Percentiles rank a stretch among this genome's conserved stretches.
Evolutionary conservation across 805 yeast genomes (phyloP).

Genomic region (Candida xyloterini): DNA sequence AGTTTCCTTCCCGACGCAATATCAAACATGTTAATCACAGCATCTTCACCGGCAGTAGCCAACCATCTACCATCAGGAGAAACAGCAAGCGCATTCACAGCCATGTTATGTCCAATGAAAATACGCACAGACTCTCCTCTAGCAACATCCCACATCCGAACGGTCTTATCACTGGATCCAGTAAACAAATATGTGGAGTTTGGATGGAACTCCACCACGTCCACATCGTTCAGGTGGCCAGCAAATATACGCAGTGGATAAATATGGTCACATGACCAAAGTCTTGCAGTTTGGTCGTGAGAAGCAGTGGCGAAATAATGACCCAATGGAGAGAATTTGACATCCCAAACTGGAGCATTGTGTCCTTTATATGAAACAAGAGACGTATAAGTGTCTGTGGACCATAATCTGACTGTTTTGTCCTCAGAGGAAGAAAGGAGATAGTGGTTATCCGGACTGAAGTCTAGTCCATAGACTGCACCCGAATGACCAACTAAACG

Average conservation of each 20-base stretch:
- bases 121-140: slow-evolving; percentile 87
- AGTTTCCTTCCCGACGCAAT: slow-evolving; percentile 85
- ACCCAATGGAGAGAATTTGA: slow-evolving; percentile 88
- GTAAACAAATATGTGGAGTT: slow-evolving; percentile 92
- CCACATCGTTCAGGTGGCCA: slow-evolving; percentile 96
- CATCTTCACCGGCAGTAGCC: slow-evolving; percentile 93
- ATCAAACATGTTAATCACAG: slow-evolving; percentile 88
- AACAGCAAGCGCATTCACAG: slow-evolving; percentile 79
- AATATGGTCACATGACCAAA: slow-evolving; percentile 98
- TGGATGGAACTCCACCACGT: slow-evolving; percentile 92
- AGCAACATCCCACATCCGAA: slow-evolving; percentile 96
- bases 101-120: slow-evolving; percentile 90
- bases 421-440: slow-evolving; percentile 86
- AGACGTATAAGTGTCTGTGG: slow-evolving; percentile 83
- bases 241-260: slow-evolving; percentile 95
- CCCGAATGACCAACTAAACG: slow-evolving; percentile 90
- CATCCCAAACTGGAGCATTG: slow-evolving; percentile 97
- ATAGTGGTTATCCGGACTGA: slow-evolving; percentile 85
- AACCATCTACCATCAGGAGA: slow-evolving; percentile 97
- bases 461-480: slow-evolving; percentile 84
- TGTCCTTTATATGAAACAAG: slow-evolving; percentile 96
- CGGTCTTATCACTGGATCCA: slow-evolving; percentile 92
- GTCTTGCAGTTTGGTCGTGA: slow-evolving; percentile 94
- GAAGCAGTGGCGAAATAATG: slow-evolving; percentile 98
- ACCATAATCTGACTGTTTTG: slow-evolving; percentile 90